Evolutionary conservation across 257 asterid species (phyloP).

Genomic region (Oldenlandia corymbosa): DNA sequence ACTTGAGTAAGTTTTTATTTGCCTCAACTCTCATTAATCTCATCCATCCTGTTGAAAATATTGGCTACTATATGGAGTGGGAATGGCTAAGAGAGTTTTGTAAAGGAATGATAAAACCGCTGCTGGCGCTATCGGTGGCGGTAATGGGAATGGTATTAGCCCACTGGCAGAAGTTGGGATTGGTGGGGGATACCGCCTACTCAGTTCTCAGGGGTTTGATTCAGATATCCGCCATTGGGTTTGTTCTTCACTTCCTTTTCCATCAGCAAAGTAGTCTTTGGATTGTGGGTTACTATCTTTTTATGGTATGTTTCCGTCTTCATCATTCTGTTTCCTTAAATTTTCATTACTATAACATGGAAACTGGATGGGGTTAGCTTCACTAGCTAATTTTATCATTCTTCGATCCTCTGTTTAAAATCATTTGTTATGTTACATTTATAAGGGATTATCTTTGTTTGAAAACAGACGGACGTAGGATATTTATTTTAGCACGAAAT

Average conservation of each 20-base stretch:
- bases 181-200: slow-evolving; percentile 69
- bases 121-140: slow-evolving; percentile 76
- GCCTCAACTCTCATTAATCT: too few relatives aligned
- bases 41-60: too few relatives aligned
- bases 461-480: too few relatives aligned
- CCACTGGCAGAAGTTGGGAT: slow-evolving; percentile 56
- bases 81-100: slow-evolving; percentile 55
- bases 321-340: too few relatives aligned
- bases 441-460: too few relatives aligned
- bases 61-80: slow-evolving; percentile 55
- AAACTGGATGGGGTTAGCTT: not conserved
- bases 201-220: slow-evolving; percentile 78
- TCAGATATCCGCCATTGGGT: slow-evolving; percentile 76
- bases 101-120: slow-evolving; percentile 83
- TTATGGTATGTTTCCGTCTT: too few relatives aligned
- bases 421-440: too few relatives aligned
- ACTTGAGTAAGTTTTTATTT: too few relatives aligned
- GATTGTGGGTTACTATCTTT: slow-evolving; percentile 80
- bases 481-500: too few relatives aligned
- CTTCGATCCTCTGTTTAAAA: too few relatives aligned
- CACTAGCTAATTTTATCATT: too few relatives aligned
- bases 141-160: slow-evolving; percentile 59
- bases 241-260: slow-evolving; percentile 84
- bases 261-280: slow-evolving; percentile 48
- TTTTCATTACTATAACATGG: not conserved